These are phyloP conservation scores for Yamadazyma kanchanaburiensis DNA, from an alignment of 1,139 yeast genomes.

Conservation along the genomic window DNA sequence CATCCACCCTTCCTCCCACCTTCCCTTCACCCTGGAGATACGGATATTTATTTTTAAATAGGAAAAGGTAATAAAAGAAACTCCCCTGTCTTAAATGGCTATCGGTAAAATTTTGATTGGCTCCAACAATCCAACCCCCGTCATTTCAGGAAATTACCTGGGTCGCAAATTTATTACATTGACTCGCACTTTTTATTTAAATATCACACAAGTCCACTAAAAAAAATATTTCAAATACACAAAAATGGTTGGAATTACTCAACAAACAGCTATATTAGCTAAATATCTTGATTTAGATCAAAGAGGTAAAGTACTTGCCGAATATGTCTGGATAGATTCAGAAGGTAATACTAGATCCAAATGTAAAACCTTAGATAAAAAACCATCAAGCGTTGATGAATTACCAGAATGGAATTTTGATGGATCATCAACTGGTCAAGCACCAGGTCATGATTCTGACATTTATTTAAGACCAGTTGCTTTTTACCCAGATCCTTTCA, in stretches of 20 bases:
- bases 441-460: conserved; percentile 97
- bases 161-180: background rate
- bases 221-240: background rate
- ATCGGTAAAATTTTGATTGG: conserved; percentile 9
- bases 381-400: conserved; percentile 73
- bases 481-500: conserved; percentile 92
- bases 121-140: too few species aligned
- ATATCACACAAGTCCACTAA: conserved; percentile 2
- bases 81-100: conserved; percentile 9
- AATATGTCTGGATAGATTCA: conserved; percentile 97
- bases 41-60: too few species aligned
- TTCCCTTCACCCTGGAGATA: background rate
- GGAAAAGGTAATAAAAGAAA: background rate
- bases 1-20: background rate
- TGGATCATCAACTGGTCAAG: conserved; percentile 98
- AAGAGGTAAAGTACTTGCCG: conserved; percentile 85
- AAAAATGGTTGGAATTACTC: conserved; percentile 46
- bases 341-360: conserved; percentile 91
- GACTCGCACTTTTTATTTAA: conserved; percentile 3
- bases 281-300: conserved; percentile 85
- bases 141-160: conserved; percentile 2
- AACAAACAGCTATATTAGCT: conserved; percentile 72
- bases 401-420: conserved; percentile 99
- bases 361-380: conserved; percentile 77
- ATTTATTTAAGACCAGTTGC: conserved; percentile 92